Percentiles rank a stretch among this genome's conserved stretches.
These are phyloP conservation scores for Schwanniomyces polymorphus DNA, from an alignment of 805 yeast species.

Conservation along the genomic window DNA sequence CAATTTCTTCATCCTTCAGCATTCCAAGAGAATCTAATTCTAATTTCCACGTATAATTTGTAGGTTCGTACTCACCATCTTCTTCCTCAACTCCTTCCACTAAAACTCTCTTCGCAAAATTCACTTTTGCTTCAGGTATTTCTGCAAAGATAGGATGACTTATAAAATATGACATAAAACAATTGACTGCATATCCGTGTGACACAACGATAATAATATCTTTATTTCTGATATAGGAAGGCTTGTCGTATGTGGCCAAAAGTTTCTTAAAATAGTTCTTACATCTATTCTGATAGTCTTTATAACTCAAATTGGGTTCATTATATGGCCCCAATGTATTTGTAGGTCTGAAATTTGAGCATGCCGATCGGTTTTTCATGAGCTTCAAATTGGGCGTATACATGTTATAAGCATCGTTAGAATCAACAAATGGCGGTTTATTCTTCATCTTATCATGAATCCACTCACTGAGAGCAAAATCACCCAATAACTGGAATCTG, in stretches of 20 bases:
- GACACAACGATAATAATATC: slow-evolving; percentile 39
- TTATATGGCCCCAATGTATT: slow-evolving; percentile 42
- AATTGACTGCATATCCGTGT: slow-evolving; percentile 43
- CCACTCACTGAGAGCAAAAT: slow-evolving; percentile 48
- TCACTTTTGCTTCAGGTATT: slow-evolving; percentile 39
- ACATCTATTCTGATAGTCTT: slow-evolving; percentile 39
- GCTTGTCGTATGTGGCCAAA: slow-evolving; percentile 43
- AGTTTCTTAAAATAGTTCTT: slow-evolving; percentile 40
- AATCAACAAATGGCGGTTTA: slow-evolving; percentile 42
- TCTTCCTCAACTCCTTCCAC: slow-evolving; percentile 9
- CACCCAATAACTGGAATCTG: slow-evolving; percentile 40
- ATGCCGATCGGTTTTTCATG: slow-evolving; percentile 29
- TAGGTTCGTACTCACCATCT: slow-evolving; percentile 12
- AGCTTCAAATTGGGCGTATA: slow-evolving; percentile 42
- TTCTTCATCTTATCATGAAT: slow-evolving; percentile 43
- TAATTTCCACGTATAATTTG: slow-evolving; percentile 29
- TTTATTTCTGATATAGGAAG: slow-evolving; percentile 25
- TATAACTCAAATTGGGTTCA: slow-evolving; percentile 39
- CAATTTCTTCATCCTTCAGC: slow-evolving; percentile 22
- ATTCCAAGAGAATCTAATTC: slow-evolving; percentile 32
- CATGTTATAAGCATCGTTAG: slow-evolving; percentile 46
- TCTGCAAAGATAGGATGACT: slow-evolving; percentile 47
- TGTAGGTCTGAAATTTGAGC: slow-evolving; percentile 44
- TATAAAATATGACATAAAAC: slow-evolving; percentile 38
- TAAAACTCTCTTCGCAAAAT: slow-evolving; percentile 26